A percentile compares a stretch with the other conserved stretches of the same genome.
Evolutionary conservation across 169 alveolate genomes (phyloP).

Genomic region (Eimeria maxima): DNA sequence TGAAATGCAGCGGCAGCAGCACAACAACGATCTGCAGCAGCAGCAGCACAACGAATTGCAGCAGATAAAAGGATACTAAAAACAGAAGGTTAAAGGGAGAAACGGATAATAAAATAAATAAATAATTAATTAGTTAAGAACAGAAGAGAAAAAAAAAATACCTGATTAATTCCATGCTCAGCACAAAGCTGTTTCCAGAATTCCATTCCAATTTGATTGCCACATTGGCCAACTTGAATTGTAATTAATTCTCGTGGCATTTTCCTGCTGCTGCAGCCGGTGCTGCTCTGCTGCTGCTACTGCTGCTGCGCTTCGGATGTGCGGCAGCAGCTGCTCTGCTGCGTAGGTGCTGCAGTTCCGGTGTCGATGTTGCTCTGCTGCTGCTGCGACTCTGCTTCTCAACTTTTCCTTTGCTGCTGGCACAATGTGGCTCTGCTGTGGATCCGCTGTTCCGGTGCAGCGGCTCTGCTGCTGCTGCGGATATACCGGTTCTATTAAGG

Average conservation of each 20-base stretch:
- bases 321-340: not conserved
- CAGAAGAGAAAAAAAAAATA: not conserved
- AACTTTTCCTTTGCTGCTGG: too few species aligned
- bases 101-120: not conserved
- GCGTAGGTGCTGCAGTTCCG: too few species aligned
- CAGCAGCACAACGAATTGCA: too few species aligned
- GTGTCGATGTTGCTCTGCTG: too few species aligned
- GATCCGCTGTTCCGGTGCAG: too few species aligned
- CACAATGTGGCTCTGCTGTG: too few species aligned
- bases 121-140: too few species aligned
- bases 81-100: not conserved
- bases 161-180: slow-evolving; percentile 98
- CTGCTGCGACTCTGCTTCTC: too few species aligned
- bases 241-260: slow-evolving; percentile 99
- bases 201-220: slow-evolving; percentile 99
- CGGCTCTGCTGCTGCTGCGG: too few species aligned
- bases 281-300: not conserved
- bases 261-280: slow-evolving; percentile 25
- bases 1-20: not conserved
- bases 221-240: slow-evolving; percentile 99
- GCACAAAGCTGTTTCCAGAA: slow-evolving; percentile 99
- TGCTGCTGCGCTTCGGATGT: not conserved
- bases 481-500: too few species aligned
- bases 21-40: not conserved
- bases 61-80: not conserved